Percentiles rank a stretch among this genome's conserved stretches.
These are phyloP conservation scores for Dalbergia oliveri DNA, from an alignment of 306 rosid species.

Conservation along the genomic window DNA sequence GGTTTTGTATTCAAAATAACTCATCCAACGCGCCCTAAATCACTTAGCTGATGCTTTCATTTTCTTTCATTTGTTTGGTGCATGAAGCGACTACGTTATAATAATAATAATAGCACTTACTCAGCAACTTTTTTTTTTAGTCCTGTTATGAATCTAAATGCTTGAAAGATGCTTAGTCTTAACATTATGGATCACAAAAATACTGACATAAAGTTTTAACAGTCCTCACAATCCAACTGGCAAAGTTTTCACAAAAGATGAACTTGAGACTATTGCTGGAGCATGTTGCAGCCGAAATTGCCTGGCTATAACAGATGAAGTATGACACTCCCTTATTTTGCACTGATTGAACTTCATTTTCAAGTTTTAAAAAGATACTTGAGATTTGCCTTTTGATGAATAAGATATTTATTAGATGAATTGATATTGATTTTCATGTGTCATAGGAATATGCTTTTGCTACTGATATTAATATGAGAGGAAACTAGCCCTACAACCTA, in stretches of 20 bases:
- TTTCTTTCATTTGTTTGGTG: neutral
- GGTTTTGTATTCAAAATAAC: no score
- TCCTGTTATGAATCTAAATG: conserved; percentile 15
- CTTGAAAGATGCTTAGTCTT: conserved; percentile 40
- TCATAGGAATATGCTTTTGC: conserved; percentile 22
- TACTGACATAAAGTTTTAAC: conserved; percentile 56
- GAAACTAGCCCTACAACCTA: conserved; percentile 4
- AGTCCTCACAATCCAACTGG: conserved; percentile 98
- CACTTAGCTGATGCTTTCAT: conserved; percentile 11
- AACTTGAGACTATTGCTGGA: conserved; percentile 80
- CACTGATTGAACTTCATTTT: conserved; percentile 36
- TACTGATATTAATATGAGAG: neutral
- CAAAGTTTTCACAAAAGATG: conserved; percentile 82
- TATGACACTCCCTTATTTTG: conserved; percentile 50
- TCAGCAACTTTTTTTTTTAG: neutral
- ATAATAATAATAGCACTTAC: neutral
- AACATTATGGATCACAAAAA: conserved; percentile 40
- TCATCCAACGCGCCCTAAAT: neutral
- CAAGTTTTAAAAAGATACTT: conserved; percentile 12
- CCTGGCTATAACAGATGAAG: conserved; percentile 93
- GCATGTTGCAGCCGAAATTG: conserved; percentile 65
- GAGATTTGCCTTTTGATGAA: neutral
- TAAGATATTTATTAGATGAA: conserved; percentile 28
- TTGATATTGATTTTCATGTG: conserved; percentile 20
- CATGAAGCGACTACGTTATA: conserved; percentile 6